These are phyloP conservation scores for Diaporthe humulicola DNA, from an alignment of 2,329 filamentous ascomycete species.

Conservation along the genomic window DNA sequence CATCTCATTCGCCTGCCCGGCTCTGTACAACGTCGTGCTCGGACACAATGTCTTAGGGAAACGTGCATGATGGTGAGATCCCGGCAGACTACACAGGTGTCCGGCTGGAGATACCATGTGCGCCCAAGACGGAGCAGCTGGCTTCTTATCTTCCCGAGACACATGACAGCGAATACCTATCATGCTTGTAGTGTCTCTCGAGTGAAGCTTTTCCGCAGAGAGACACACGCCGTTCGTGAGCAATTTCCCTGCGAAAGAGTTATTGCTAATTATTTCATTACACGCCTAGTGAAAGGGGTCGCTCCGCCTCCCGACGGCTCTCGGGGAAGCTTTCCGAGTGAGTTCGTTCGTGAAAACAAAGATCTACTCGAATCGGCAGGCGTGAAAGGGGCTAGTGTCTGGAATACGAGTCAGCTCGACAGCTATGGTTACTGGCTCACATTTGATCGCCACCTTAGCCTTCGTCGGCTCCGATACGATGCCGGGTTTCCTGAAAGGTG, in stretches of 20 bases:
- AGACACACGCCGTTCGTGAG: neutral
- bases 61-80: conserved; percentile 4
- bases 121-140: conserved; percentile 3
- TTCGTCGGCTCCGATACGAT: conserved; percentile 52
- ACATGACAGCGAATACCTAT: neutral
- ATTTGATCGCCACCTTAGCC: conserved; percentile 61
- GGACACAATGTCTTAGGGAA: conserved; percentile 26
- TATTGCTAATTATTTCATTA: neutral
- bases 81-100: neutral
- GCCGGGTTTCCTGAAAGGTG: conserved; percentile 56
- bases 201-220: neutral
- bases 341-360: conserved; percentile 49
- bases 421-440: conserved; percentile 60
- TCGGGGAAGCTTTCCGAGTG: conserved; percentile 43
- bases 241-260: neutral
- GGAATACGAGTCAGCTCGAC: conserved; percentile 55
- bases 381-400: conserved; percentile 44
- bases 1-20: neutral
- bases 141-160: conserved; percentile 35
- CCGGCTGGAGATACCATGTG: conserved; percentile 37
- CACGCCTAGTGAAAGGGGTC: conserved; percentile 3
- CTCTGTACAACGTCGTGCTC: conserved; percentile 8
- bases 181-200: neutral
- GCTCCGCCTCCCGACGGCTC: conserved; percentile 1
- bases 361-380: conserved; percentile 48